Evolutionary conservation across 345 rosid genomes (phyloP), one percentile per base, ranked within the genome.

Genomic region (Boechera retrofracta): DNA sequence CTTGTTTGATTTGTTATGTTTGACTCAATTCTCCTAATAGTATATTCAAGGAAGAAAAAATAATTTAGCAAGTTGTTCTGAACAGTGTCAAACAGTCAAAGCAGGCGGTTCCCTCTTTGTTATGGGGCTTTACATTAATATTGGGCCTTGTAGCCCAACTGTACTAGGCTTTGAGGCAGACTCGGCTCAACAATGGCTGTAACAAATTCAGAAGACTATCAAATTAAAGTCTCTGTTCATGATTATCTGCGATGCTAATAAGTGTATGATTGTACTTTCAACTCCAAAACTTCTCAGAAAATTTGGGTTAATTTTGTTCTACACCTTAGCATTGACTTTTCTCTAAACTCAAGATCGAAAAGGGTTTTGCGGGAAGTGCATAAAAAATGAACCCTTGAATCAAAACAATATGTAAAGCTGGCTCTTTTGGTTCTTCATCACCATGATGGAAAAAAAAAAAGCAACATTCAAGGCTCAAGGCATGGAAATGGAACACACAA

Each of bases 81-180:
- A 68, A 32, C 3, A 39, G 38, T 26, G 44, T 48, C 49, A 60
- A 18, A 57, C 6, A 51, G 80, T 77, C 80, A 71, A 71, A 10
- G 48, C 39, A 38, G 68, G 48, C 68, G 66, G 70, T 63, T 53
- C 48, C 54, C 41, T 53, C 47, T 41, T 33, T 53, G 49, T 15
- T 53, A 13, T 5, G 21, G 74, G 79, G 69, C 49, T 32, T 6
- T 38, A 39, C 56, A 15, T 24, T 13, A 33, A 1, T 26, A 61
- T 15, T 53, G 71, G 71, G 71, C 51, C 69, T 57, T 41, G 0
- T 61, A 76, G 21, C 57, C 49, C 75, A 76, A 16, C 9, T 1
- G 3, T 29, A 49, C 9, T 24, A 10, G 13, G 47, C 33, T 66
- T 33, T 65, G 29, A 3, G 38, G 10, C 64, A 56, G 32, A 49